Percentiles rank a stretch among this genome's conserved stretches.
Evolutionary conservation across 148 eudicot species (phyloP).

Genomic region (Beta vulgaris): DNA sequence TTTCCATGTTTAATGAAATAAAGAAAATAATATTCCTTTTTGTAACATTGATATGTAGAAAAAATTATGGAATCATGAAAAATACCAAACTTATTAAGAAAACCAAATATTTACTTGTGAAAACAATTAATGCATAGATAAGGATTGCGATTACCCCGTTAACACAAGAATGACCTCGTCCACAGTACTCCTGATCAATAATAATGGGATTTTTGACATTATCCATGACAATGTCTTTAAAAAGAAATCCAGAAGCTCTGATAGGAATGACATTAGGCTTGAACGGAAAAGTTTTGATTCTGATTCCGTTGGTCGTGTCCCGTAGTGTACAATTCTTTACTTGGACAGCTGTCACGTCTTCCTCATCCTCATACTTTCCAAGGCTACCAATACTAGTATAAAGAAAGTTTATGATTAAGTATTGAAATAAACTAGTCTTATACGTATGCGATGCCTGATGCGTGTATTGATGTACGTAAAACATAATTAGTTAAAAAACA

Average conservation of each 20-base stretch:
- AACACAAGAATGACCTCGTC: slow-evolving; percentile 27
- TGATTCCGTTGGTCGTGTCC: slow-evolving; percentile 37
- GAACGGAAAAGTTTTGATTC: slow-evolving; percentile 40
- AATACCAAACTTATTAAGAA: no score
- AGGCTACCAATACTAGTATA: slow-evolving; percentile 72
- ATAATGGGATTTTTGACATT: slow-evolving; percentile 38
- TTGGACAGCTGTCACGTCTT: slow-evolving; percentile 54
- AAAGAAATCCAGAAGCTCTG: slow-evolving; percentile 31
- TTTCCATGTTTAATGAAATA: no score
- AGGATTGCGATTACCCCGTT: slow-evolving; percentile 10
- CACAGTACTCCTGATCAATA: slow-evolving; percentile 45
- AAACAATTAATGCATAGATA: no score
- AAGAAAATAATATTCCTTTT: no score
- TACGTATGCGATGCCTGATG: no score
- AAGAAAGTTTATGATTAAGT: no score
- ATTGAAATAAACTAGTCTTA: no score
- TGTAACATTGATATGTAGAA: no score
- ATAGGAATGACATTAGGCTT: slow-evolving; percentile 31
- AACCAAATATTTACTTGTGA: no score
- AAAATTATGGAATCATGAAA: no score
- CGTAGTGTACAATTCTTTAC: slow-evolving; percentile 52
- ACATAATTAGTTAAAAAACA: no score
- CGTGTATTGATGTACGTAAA: no score
- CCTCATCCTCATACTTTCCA: slow-evolving; percentile 56
- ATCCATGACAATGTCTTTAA: slow-evolving; percentile 30